Base-by-base conservation (phyloP, 164 flowering plant species). In the Dillenia turbinata region DNA sequence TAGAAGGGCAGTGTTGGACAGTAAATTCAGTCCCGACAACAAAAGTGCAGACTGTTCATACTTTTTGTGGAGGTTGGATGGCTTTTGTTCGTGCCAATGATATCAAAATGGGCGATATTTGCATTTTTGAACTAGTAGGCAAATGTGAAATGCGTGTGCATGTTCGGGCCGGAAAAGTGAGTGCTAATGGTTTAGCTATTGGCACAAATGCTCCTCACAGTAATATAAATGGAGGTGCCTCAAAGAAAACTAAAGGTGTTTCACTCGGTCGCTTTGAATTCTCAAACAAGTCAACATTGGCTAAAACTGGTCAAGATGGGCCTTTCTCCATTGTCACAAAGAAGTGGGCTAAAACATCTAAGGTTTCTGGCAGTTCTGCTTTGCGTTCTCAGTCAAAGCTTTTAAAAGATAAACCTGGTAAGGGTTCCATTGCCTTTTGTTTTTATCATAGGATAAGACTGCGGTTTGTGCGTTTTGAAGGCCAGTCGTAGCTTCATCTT, bases 51-150 rank as follows among this genome's bases (percentile, higher is more conserved):
- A 26, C 33, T 26, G 33, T 26, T 26, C 33, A 26, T 26, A 26
- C 33, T 13, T 17, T 65, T 1, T 50, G 24, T 46, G 54, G 43
- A 47, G 64, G 64, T 7, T 66, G 64, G 69, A 1, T 15, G 16
- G 15, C 5, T n/a, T 66, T 66, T 54, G 69, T 47, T n/a, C 59
- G 33, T 47, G 64, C 26, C 26, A 66, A 66, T 59, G 33, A 54
- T 14, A 49, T 66, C 59, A 33, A 47, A 43, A 1, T 2, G 6
- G 64, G 59, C 0, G 63, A 59, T n/a, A 19, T 33, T 44, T 59
- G 58, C 48, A 52, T 59, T 11, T 60, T 59, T 51, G 69, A 59
- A 49, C 64, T 59, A 17, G 46, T 52, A 47, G 14, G 10, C 1
- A 46, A 22, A 14, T 2, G 15, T 17, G 59, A 59, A 44, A 45